Percentiles rank a stretch among this genome's conserved stretches.
Conservation (phyloP, 495 filamentous ascomycete species). For the Xylaria venustula region DNA sequence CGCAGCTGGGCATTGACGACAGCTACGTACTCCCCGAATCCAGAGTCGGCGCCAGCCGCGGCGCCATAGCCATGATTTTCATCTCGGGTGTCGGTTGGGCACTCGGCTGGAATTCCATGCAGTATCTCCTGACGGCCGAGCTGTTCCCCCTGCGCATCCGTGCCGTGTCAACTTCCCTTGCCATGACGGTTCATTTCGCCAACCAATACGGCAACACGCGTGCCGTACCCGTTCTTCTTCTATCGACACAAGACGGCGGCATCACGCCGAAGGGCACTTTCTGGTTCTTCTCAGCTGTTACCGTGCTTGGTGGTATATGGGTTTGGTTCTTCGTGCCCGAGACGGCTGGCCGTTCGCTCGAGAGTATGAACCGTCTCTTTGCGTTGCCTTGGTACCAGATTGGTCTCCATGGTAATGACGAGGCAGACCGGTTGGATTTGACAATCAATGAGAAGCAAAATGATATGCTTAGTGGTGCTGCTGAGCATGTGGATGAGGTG, state of each 20-base stretch:
- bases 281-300: constrained; percentile 66
- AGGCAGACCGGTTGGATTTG: constrained; percentile 51
- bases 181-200: constrained; percentile 63
- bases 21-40: constrained; percentile 27
- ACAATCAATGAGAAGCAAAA: constrained; percentile 26
- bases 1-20: constrained; percentile 38
- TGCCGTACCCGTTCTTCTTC: constrained; percentile 57
- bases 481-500: constrained; percentile 20
- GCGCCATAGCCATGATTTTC: constrained; percentile 66
- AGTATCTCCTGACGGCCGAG: constrained; percentile 73
- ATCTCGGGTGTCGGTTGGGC: constrained; percentile 68
- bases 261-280: constrained; percentile 56
- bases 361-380: constrained; percentile 69
- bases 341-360: constrained; percentile 61
- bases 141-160: constrained; percentile 65
- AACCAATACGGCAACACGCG: constrained; percentile 71
- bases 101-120: constrained; percentile 72
- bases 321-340: constrained; percentile 67
- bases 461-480: constrained; percentile 1
- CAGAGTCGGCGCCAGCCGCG: constrained; percentile 42
- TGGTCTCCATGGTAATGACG: constrained; percentile 56
- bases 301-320: constrained; percentile 54
- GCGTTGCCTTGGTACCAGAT: constrained; percentile 65
- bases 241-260: constrained; percentile 42
- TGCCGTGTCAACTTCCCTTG: constrained; percentile 48